Evolutionary conservation across 306 rosid genomes (phyloP), one percentile per base, ranked within the genome.

Genomic region (Acmispon strigosus): DNA sequence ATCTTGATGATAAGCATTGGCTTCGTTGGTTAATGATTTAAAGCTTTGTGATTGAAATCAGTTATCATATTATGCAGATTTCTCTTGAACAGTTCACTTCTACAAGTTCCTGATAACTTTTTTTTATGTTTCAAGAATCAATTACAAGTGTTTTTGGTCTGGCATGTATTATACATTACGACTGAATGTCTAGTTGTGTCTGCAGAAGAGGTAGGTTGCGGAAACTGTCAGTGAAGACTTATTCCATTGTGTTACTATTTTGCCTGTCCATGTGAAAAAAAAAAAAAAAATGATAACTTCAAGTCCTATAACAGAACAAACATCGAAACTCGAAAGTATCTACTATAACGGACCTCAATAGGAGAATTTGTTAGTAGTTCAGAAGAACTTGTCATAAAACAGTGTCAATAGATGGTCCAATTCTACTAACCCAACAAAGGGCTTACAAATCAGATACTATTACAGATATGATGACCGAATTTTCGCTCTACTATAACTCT

Each of bases 391-490:
- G 14, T 72, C 48, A 29, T 59, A 47, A 9, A 48, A 73, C 42
- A 19, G 66, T 14, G 66, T 18, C 53, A 42, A 57, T 36, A 65
- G 65, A 71, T 53, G 20, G 47, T 64, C 48, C 57, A 65, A 56
- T 42, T 41, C 52, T 24, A 65, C 32, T 49, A 65, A 59, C 50
- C 50, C 68, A 41, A 66, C 56, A 39, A 32, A 72, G 48, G 62
- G 54, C 20, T 67, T 29, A 29, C 75, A 29, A 47, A 48, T 60
- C 60, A 52, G 52, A 37, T 60, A 18, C 39, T 16, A 66, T 37
- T 83, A 78, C 81, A 78, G 36, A 9, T 39, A 66, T 39, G 41
- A 50, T 5, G 59, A 76, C 44, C 29, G 49, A 49, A 8, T 8
- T 39, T 64, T 20, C 64, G 8, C 42, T 43, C 71, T 60, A n/a